Conservation (phyloP, 768 basidiomycete species). For the Amanita pallidorosea region DNA sequence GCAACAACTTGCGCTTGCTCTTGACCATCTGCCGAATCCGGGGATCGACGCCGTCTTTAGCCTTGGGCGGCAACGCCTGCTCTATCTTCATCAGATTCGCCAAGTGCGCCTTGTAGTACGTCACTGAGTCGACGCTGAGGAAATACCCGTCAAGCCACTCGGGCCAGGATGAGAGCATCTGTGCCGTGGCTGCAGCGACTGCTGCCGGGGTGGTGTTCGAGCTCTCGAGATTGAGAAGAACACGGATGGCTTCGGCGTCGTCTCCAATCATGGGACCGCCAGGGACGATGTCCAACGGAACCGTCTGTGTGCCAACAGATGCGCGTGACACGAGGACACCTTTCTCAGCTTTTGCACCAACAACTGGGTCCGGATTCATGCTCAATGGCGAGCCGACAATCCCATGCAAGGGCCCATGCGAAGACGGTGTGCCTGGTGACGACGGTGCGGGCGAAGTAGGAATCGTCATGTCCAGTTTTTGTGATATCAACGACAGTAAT, state of each 20-base stretch:
- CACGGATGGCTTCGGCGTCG: neutral
- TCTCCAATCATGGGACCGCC: constrained; percentile 7
- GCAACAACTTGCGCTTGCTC: constrained; percentile 30
- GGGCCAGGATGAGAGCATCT: constrained; percentile 17
- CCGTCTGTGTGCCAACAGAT: constrained; percentile 20
- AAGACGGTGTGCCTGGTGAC: neutral
- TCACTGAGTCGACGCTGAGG: constrained; percentile 21
- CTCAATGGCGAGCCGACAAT: neutral
- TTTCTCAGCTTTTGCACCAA: neutral
- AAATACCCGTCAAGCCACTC: constrained; percentile 29
- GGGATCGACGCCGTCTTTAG: constrained; percentile 19
- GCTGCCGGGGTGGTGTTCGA: constrained; percentile 8
- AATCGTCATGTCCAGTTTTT: neutral
- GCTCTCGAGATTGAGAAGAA: constrained; percentile 6
- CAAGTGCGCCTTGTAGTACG: constrained; percentile 19
- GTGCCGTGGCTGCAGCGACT: constrained; percentile 5
- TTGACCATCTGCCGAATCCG: constrained; percentile 27
- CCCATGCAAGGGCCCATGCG: neutral
- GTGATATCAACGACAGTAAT: neutral
- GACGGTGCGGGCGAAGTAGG: neutral
- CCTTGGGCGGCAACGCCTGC: constrained; percentile 16
- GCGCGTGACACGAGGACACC: constrained; percentile 9
- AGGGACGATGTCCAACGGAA: constrained; percentile 9
- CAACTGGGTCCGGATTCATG: neutral
- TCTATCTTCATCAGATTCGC: constrained; percentile 17